phyloP scores from a whole-genome alignment of 2,329 filamentous ascomycete genomes.

The Scopulariopsis brevicaulis region DNA sequence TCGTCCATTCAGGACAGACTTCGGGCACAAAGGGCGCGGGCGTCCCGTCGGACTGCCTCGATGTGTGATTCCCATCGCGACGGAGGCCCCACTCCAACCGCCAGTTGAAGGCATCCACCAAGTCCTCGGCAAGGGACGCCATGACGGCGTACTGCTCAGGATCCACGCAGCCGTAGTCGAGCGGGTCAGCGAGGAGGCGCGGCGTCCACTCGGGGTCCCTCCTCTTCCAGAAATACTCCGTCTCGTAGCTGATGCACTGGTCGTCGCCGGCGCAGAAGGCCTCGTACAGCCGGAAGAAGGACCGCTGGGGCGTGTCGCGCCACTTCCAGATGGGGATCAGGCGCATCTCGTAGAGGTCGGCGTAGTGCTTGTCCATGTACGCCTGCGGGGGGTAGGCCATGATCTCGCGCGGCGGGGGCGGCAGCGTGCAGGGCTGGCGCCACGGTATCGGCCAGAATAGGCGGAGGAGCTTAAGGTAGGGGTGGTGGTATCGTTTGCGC shows the following conservation, averaged over 20 bases:
- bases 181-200: slow-evolving; percentile 10
- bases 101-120: slow-evolving; percentile 14
- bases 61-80: not conserved
- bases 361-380: not conserved
- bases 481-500: not conserved
- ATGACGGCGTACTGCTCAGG: slow-evolving; percentile 13
- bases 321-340: slow-evolving; percentile 9
- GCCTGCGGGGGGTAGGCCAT: not conserved
- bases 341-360: slow-evolving; percentile 7
- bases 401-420: not conserved
- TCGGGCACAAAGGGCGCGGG: not conserved
- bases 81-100: slow-evolving; percentile 11
- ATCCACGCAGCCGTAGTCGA: slow-evolving; percentile 5
- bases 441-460: not conserved
- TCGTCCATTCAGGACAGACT: not conserved
- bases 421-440: not conserved
- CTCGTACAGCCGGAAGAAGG: slow-evolving; percentile 16
- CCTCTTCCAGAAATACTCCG: slow-evolving; percentile 16
- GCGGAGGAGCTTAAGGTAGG: not conserved
- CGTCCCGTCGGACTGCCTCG: not conserved
- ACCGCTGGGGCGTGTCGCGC: slow-evolving; percentile 14
- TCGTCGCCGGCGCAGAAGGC: slow-evolving; percentile 14
- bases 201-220: slow-evolving; percentile 9
- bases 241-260: slow-evolving; percentile 12
- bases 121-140: slow-evolving; percentile 12